phyloP scores from a whole-genome alignment of 495 filamentous ascomycete species.

The Penicillium paxilli region DNA sequence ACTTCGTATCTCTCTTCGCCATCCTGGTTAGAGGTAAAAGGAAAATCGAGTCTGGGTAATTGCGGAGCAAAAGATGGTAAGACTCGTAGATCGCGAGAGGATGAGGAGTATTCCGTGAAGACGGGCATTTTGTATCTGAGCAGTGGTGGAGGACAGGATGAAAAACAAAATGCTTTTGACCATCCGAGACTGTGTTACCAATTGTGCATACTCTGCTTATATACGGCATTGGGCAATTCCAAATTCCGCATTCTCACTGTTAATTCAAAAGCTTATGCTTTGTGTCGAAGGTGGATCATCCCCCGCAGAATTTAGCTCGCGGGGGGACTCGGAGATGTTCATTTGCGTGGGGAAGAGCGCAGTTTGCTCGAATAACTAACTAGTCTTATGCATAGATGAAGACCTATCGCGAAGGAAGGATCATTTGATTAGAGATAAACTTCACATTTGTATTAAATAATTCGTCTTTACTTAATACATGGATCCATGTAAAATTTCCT shows the following conservation, averaged over 20 bases:
- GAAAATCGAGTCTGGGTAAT: constrained; percentile 28
- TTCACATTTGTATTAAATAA: too few relatives aligned
- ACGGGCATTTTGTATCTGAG: constrained; percentile 39
- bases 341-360: too few relatives aligned
- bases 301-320: neutral
- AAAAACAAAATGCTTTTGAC: neutral
- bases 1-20: constrained; percentile 40
- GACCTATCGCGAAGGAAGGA: too few relatives aligned
- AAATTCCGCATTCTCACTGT: neutral
- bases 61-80: constrained; percentile 43
- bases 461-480: too few relatives aligned
- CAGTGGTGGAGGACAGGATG: neutral
- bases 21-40: constrained; percentile 10
- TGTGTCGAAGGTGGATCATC: neutral
- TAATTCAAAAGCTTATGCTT: neutral
- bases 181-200: neutral
- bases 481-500: too few relatives aligned
- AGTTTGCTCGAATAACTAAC: too few relatives aligned
- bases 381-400: too few relatives aligned
- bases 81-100: constrained; percentile 40
- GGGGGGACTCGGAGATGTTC: neutral
- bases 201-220: neutral
- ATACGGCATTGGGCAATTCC: neutral
- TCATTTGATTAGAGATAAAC: too few relatives aligned
- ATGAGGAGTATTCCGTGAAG: constrained; percentile 40